Percentiles rank a stretch among this genome's conserved stretches.
These are phyloP conservation scores for Hygrophila difformis DNA, from an alignment of 257 asterid species.

Conservation along the genomic window DNA sequence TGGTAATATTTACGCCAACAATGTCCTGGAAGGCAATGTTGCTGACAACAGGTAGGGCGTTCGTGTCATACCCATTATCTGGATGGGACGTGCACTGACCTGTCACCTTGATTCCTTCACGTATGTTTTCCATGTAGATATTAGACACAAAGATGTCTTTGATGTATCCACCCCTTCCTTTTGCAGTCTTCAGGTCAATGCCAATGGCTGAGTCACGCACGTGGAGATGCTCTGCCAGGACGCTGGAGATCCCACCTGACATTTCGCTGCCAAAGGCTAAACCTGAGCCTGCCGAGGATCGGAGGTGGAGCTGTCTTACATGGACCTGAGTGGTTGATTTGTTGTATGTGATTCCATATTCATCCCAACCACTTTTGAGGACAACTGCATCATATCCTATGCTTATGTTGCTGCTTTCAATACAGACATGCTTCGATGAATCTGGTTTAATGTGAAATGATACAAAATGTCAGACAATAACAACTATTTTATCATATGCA, in stretches of 20 bases:
- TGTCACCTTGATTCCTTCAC: slow-evolving; percentile 40
- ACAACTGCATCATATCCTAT: slow-evolving; percentile 43
- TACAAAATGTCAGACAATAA: too few relatives aligned
- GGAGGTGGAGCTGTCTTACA: slow-evolving; percentile 32
- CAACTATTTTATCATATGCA: too few relatives aligned
- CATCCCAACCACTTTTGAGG: slow-evolving; percentile 80
- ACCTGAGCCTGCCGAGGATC: slow-evolving; percentile 40
- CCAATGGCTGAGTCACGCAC: slow-evolving; percentile 40
- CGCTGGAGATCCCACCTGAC: slow-evolving; percentile 62
- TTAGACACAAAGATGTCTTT: slow-evolving; percentile 26
- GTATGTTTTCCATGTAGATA: slow-evolving; percentile 36
- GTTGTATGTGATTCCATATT: slow-evolving; percentile 51
- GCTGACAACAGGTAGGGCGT: slow-evolving; percentile 38
- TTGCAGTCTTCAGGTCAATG: slow-evolving; percentile 42
- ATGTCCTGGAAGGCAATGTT: slow-evolving; percentile 27
- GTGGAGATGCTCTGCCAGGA: slow-evolving; percentile 34
- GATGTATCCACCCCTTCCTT: slow-evolving; percentile 67
- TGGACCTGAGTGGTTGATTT: slow-evolving; percentile 46
- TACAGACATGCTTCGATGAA: slow-evolving; percentile 58
- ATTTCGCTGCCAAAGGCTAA: slow-evolving; percentile 69
- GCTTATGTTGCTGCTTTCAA: slow-evolving; percentile 60
- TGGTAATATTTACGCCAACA: slow-evolving; percentile 23
- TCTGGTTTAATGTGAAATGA: too few relatives aligned
- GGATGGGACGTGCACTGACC: slow-evolving; percentile 52
- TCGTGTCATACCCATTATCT: slow-evolving; percentile 48